Evolutionary conservation across 208 protist species (phyloP), one percentile per base, ranked within the genome.

Genomic region (Wallacemonas sp.): DNA sequence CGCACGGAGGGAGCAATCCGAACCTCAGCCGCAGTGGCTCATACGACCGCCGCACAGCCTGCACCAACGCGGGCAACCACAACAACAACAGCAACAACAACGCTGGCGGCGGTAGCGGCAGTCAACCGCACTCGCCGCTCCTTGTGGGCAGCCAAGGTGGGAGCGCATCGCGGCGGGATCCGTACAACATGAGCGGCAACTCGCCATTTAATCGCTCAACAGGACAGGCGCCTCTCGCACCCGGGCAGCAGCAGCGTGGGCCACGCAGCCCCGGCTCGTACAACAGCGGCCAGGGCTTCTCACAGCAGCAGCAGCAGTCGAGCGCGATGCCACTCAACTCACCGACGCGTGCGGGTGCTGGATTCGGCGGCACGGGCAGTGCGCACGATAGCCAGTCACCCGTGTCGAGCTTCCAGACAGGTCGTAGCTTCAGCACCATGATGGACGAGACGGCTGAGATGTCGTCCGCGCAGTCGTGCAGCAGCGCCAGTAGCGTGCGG

Each of bases 401-500:
- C 6, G 33, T 29, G 21, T 48, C 33, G 36, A 48, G 39, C 38
- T 44, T 44, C 4, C 38, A 44, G 38, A 58, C 52, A 17, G 52
- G 52, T 17, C 9, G 52, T 2, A 58, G 52, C 52, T 58, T 66
- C 14, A 64, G 54, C 58, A 54, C 63, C 38, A 58, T 55, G 29
- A 47, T 62, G 4, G 70, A 77, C 24, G 86, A 92, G 23, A 77
- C 64, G 16, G 27, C 26, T 3, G 27, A 56, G 47, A 55, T 81
- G 29, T 69, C 61, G 12, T 88, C 82, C 0, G 71, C 61, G 33
- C 65, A 83, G 26, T 91, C 89, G 2, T 68, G 72, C 55, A 93
- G 85, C 68, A 95, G 82, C 63, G 58, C 72, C 2, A 87, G 78
- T 58, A 85, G 84, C 60, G 69, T 90, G 30, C 70, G 71, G 19